Percentiles rank a stretch among this genome's conserved stretches.
Evolutionary conservation across 352 stramenopile species (phyloP).

Genomic region (Pythium insidiosum): DNA sequence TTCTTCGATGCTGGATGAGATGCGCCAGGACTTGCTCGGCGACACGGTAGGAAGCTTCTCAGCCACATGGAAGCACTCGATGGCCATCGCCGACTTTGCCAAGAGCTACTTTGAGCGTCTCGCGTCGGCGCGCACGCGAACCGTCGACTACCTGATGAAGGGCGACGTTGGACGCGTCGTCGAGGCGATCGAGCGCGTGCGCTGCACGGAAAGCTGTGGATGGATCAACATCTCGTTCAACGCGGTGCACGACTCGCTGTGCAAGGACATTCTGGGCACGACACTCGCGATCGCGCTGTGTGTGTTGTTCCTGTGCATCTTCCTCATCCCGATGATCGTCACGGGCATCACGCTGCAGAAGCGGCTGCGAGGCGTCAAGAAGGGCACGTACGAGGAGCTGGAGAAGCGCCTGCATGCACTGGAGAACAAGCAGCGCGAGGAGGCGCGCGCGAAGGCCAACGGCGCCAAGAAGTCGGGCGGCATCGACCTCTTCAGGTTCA

Average conservation of each 20-base stretch:
- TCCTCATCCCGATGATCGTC: constrained; percentile 67
- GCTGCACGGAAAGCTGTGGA: constrained; percentile 67
- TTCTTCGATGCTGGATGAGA: constrained; percentile 48
- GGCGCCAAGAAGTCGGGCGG: constrained; percentile 14
- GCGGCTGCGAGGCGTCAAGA: constrained; percentile 61
- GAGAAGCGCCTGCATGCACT: constrained; percentile 61
- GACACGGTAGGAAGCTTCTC: constrained; percentile 59
- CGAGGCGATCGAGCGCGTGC: constrained; percentile 44
- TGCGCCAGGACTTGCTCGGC: constrained; percentile 66
- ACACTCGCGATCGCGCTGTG: constrained; percentile 73
- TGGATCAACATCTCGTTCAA: constrained; percentile 84
- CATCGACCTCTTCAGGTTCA: constrained; percentile 45
- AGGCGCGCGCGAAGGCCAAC: constrained; percentile 28
- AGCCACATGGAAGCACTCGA: constrained; percentile 45
- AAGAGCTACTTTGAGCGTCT: constrained; percentile 48
- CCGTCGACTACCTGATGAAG: constrained; percentile 31
- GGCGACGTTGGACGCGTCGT: constrained; percentile 48
- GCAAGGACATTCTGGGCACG: constrained; percentile 64
- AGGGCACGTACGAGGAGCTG: constrained; percentile 74
- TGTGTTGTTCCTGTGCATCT: constrained; percentile 67
- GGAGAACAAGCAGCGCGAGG: constrained; percentile 26
- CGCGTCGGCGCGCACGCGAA: constrained; percentile 26
- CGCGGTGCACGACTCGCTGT: constrained; percentile 62
- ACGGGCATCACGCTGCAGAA: constrained; percentile 72
- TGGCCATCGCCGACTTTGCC: constrained; percentile 57